Evolutionary conservation across 2,329 filamentous ascomycete genomes (phyloP).

Genomic region (Trichoderma endophyticum): DNA sequence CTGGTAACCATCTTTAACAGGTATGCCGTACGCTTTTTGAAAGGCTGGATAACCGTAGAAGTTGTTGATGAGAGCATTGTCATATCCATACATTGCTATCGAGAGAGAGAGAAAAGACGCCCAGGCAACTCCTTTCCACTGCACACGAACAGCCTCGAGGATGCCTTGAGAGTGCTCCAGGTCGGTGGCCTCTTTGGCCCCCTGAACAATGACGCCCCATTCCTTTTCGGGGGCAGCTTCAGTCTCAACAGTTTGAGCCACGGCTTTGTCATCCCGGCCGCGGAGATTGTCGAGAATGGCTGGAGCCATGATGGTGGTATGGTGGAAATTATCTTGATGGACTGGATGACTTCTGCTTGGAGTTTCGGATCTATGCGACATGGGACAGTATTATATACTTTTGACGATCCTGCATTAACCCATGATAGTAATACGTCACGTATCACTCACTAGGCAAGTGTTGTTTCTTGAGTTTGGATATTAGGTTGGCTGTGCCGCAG

Average conservation of each 20-base stretch:
- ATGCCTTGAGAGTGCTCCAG: constrained; percentile 11
- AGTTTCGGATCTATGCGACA: not conserved
- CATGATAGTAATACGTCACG: not conserved
- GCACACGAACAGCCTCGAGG: not conserved
- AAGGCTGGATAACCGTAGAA: constrained; percentile 36
- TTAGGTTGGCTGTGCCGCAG: not conserved
- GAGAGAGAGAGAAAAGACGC: not conserved
- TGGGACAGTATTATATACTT: not conserved
- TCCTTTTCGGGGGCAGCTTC: not conserved
- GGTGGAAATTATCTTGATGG: not conserved
- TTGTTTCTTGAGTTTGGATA: not conserved
- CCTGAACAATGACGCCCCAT: constrained; percentile 1
- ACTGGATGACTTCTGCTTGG: not conserved
- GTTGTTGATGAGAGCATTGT: constrained; percentile 36
- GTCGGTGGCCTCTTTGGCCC: not conserved
- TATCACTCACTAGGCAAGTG: not conserved
- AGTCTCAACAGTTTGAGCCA: not conserved
- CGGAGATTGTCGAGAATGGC: not conserved
- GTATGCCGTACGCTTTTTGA: constrained; percentile 17
- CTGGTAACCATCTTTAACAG: constrained; percentile 27
- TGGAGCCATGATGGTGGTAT: not conserved
- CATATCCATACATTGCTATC: constrained; percentile 43
- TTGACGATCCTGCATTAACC: not conserved
- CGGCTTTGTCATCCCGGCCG: not conserved
- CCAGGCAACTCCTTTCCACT: constrained; percentile 11